Evolutionary conservation across 495 filamentous ascomycete species (phyloP).

Genomic region (Xylaria grammica): DNA sequence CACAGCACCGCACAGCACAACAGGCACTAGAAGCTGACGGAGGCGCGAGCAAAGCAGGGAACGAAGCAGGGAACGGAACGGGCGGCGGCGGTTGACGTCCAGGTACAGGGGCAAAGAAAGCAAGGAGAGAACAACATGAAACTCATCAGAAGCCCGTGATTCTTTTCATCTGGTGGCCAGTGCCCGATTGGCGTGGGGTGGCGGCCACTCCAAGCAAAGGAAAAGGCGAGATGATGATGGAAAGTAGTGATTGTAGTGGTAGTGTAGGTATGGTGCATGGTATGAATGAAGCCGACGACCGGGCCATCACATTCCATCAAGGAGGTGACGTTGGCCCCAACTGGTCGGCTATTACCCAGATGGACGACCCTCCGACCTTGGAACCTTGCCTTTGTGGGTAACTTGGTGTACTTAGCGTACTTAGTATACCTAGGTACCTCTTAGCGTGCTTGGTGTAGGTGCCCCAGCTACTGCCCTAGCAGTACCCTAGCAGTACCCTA

Average conservation of each 20-base stretch:
- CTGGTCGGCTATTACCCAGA: slow-evolving; percentile 21
- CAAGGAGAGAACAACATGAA: too few species aligned
- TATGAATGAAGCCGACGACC: slow-evolving; percentile 1
- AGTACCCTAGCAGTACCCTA: too few species aligned
- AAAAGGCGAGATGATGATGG: too few species aligned
- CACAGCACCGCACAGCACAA: too few species aligned
- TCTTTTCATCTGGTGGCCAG: not conserved
- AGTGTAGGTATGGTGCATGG: too few species aligned
- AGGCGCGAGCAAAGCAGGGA: not conserved
- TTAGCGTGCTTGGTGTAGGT: not conserved
- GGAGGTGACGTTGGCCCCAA: slow-evolving; percentile 8
- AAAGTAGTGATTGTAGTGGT: too few species aligned
- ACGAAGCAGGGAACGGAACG: too few species aligned
- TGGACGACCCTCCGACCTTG: slow-evolving; percentile 16
- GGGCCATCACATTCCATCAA: slow-evolving; percentile 4
- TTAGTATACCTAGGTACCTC: too few species aligned
- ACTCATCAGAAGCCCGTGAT: not conserved
- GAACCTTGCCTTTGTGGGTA: not conserved
- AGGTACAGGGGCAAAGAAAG: too few species aligned
- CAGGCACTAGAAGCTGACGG: not conserved
- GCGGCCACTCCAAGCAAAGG: not conserved
- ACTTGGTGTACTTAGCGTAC: not conserved
- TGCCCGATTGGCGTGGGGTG: not conserved
- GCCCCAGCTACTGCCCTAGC: too few species aligned
- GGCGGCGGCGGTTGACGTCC: too few species aligned